A percentile compares a stretch with the other conserved stretches of the same genome.
Conservation (phyloP, 805 yeast species). For the Cyberlindnera mrakii region DNA sequence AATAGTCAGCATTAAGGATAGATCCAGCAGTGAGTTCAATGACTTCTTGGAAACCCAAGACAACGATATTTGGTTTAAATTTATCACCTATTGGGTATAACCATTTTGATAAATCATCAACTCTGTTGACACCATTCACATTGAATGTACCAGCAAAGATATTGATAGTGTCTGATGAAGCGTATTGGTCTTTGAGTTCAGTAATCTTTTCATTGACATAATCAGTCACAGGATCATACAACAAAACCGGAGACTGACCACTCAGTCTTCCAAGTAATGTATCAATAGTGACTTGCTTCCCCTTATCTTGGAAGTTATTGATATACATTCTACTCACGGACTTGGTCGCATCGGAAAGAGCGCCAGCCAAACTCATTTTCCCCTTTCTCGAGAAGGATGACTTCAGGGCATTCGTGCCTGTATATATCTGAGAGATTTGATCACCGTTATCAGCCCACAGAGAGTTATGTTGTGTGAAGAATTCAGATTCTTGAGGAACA, state of each 20-base stretch:
- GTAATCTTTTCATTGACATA: conserved; percentile 63
- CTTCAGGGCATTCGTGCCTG: conserved; percentile 96
- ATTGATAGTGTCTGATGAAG: conserved; percentile 51
- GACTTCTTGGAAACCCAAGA: conserved; percentile 92
- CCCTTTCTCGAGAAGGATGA: conserved; percentile 93
- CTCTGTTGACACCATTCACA: conserved; percentile 63
- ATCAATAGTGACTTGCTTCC: conserved; percentile 86
- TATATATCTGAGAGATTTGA: conserved; percentile 89
- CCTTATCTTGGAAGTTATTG: conserved; percentile 90
- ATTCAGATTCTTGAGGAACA: conserved; percentile 39
- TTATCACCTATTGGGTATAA: conserved; percentile 65
- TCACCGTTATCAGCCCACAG: conserved; percentile 99
- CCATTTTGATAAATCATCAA: conserved; percentile 66
- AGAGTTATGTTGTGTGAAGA: conserved; percentile 70
- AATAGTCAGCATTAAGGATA: conserved; percentile 77
- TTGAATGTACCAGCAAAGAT: conserved; percentile 84
- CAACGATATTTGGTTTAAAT: conserved; percentile 67
- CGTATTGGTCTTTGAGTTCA: conserved; percentile 38
- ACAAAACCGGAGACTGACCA: conserved; percentile 60
- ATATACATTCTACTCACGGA: conserved; percentile 93
- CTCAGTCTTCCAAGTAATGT: conserved; percentile 75
- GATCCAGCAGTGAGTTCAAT: conserved; percentile 91
- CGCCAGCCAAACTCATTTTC: conserved; percentile 94
- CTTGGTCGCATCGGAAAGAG: conserved; percentile 94
- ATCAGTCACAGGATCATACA: conserved; percentile 87